Evolutionary conservation across 495 filamentous ascomycete genomes (phyloP).

Genomic region (Penicillium antarcticum): DNA sequence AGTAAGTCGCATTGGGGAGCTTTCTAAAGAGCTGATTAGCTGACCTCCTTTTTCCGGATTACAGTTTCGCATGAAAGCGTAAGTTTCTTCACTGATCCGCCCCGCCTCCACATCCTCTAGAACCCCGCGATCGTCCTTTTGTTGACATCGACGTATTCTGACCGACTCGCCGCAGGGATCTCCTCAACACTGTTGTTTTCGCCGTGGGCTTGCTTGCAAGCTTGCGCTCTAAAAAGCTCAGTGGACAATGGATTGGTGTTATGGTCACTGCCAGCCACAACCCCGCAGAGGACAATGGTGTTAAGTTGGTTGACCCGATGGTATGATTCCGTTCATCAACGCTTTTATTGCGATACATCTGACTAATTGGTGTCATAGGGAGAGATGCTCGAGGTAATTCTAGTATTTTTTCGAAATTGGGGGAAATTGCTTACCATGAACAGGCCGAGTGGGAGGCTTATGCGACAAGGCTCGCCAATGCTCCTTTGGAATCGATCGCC

Average conservation of each 20-base stretch:
- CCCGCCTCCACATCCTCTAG: slow-evolving; percentile 32
- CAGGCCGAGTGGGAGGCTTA: slow-evolving; percentile 82
- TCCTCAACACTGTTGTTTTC: slow-evolving; percentile 86
- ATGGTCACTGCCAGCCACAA: slow-evolving; percentile 99
- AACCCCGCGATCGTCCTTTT: slow-evolving; percentile 34
- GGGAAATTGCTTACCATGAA: slow-evolving; percentile 7
- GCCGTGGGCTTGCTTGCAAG: slow-evolving; percentile 85
- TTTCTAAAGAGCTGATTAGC: slow-evolving; percentile 7
- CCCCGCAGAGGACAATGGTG: slow-evolving; percentile 92
- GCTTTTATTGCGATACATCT: neutral
- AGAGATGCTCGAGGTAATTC: slow-evolving; percentile 84
- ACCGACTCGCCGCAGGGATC: slow-evolving; percentile 34
- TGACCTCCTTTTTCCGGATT: slow-evolving; percentile 15
- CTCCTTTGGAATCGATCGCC: slow-evolving; percentile 66
- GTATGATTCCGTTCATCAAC: slow-evolving; percentile 28
- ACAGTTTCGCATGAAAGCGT: slow-evolving; percentile 81
- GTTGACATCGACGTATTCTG: slow-evolving; percentile 25
- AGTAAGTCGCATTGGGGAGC: slow-evolving; percentile 43
- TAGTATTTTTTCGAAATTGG: neutral
- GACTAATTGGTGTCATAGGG: slow-evolving; percentile 55
- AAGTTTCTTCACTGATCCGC: slow-evolving; percentile 38
- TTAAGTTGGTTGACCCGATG: slow-evolving; percentile 97
- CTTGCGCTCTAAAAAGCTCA: slow-evolving; percentile 84
- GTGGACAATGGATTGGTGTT: slow-evolving; percentile 87
- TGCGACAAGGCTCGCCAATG: slow-evolving; percentile 85